Conservation (phyloP, 108 stramenopile genomes). For the Nitzschia sp. region DNA sequence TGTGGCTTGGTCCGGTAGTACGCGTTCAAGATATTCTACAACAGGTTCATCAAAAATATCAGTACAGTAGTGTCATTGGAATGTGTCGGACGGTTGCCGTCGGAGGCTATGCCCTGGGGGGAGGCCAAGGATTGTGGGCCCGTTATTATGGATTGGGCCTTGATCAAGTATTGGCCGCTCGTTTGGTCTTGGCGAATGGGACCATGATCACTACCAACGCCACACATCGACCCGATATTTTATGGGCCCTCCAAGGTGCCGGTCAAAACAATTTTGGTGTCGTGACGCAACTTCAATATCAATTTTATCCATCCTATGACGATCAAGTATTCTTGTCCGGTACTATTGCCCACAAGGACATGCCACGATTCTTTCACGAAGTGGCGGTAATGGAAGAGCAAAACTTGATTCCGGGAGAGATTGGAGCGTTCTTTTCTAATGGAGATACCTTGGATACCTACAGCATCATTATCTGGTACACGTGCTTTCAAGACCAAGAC, state of each 20-base stretch:
- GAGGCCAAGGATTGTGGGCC: slow-evolving; percentile 20
- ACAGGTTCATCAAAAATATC: background rate
- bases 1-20: background rate
- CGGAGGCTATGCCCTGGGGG: slow-evolving; percentile 29
- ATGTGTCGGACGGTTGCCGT: background rate
- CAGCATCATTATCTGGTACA: slow-evolving; percentile 15
- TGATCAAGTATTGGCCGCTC: slow-evolving; percentile 29
- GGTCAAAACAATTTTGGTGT: slow-evolving; percentile 39
- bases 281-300: slow-evolving; percentile 15
- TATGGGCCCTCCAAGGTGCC: slow-evolving; percentile 45
- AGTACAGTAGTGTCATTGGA: background rate
- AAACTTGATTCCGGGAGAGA: background rate
- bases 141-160: slow-evolving; percentile 28
- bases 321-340: background rate
- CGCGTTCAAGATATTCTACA: background rate
- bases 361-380: background rate
- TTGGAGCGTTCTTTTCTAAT: background rate
- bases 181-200: slow-evolving; percentile 40
- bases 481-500: slow-evolving; percentile 10
- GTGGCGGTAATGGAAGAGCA: background rate
- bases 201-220: slow-evolving; percentile 5
- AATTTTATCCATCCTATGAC: slow-evolving; percentile 28
- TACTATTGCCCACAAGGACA: background rate
- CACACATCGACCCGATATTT: slow-evolving; percentile 26
- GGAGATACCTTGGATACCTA: background rate